phyloP scores from a whole-genome alignment of 176 grass and related monocot genomes.

The Hsuehochloa calcarea region DNA sequence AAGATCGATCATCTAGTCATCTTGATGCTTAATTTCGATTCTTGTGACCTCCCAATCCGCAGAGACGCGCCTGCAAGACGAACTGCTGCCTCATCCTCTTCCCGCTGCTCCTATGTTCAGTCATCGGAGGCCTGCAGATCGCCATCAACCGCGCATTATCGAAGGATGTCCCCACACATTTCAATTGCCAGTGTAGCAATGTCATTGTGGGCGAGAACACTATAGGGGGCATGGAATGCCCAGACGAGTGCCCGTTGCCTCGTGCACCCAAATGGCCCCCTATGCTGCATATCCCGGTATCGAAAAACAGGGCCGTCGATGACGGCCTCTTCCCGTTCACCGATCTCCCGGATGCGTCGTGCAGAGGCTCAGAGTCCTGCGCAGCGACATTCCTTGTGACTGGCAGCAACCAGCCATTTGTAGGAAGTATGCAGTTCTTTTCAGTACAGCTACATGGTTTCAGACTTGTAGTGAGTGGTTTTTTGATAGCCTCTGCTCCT shows the following conservation, averaged over 20 bases:
- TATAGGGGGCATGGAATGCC: background rate
- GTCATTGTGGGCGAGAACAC: background rate
- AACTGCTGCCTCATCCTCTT: conserved; percentile 45
- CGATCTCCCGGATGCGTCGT: conserved; percentile 27
- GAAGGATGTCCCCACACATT: background rate
- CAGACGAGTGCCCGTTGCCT: background rate
- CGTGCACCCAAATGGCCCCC: conserved; percentile 37
- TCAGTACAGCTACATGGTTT: background rate
- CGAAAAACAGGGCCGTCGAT: background rate
- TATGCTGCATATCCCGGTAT: conserved; percentile 26
- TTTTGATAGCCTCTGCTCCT: background rate
- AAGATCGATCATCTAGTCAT: background rate
- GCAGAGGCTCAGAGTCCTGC: conserved; percentile 17
- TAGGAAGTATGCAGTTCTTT: conserved; percentile 15
- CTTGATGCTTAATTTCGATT: background rate
- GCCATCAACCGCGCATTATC: background rate
- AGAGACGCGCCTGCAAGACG: conserved; percentile 39
- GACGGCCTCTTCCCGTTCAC: conserved; percentile 22
- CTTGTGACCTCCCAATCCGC: background rate
- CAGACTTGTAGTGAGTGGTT: background rate
- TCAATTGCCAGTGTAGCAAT: background rate
- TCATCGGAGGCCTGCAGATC: conserved; percentile 13
- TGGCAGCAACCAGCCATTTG: conserved; percentile 42
- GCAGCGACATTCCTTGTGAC: conserved; percentile 46
- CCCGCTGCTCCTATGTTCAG: conserved; percentile 30